These are phyloP conservation scores for Silene vulgaris DNA, from an alignment of 179 eudicot species.

Conservation along the genomic window DNA sequence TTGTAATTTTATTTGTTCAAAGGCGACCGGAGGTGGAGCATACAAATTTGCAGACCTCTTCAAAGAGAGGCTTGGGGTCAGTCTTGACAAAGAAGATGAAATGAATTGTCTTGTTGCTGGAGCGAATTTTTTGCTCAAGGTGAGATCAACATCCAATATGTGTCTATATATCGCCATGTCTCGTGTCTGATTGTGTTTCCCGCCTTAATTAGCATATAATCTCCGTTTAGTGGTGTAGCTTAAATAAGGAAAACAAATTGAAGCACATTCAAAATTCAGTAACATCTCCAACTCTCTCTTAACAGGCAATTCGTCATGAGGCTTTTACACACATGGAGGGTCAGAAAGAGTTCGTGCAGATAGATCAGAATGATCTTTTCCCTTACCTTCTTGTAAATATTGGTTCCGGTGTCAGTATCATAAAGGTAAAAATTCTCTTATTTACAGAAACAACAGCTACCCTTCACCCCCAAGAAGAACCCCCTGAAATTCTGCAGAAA, in stretches of 20 bases:
- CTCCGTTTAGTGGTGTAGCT: neutral
- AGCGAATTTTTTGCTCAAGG: slow-evolving; percentile 93
- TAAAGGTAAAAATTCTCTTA: slow-evolving; percentile 54
- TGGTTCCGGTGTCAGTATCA: slow-evolving; percentile 97
- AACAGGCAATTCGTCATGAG: slow-evolving; percentile 93
- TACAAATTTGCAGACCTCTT: slow-evolving; percentile 84
- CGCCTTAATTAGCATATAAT: neutral
- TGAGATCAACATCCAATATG: slow-evolving; percentile 26
- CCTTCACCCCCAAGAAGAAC: neutral
- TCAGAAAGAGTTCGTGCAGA: slow-evolving; percentile 88
- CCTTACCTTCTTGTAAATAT: slow-evolving; percentile 96
- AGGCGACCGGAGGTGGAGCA: slow-evolving; percentile 99
- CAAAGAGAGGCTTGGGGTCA: slow-evolving; percentile 90
- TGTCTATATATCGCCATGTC: neutral
- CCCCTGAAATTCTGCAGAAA: neutral
- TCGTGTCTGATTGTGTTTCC: neutral
- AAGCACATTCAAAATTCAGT: neutral
- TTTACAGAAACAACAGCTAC: neutral
- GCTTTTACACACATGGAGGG: slow-evolving; percentile 97
- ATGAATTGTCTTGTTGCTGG: slow-evolving; percentile 93
- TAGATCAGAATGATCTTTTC: slow-evolving; percentile 81
- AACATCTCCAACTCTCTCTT: slow-evolving; percentile 9
- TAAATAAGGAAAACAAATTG: neutral
- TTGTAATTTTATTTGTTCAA: slow-evolving; percentile 29
- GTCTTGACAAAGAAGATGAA: slow-evolving; percentile 95